Evolutionary conservation across 192 early-diverging fungal species (phyloP), one percentile per base, ranked within the genome.

Genomic region (Oehlia diaphana): DNA sequence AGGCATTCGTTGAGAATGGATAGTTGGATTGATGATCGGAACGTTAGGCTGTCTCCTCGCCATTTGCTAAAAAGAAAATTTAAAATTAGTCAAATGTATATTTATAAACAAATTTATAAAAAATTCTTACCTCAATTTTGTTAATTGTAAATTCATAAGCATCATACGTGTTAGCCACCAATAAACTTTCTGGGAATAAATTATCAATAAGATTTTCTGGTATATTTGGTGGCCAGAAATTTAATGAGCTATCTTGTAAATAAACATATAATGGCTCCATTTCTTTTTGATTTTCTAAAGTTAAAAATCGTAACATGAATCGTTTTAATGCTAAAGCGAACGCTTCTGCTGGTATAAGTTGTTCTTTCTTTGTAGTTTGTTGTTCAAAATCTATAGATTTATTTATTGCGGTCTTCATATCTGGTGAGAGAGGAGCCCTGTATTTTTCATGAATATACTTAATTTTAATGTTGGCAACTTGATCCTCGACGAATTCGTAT

Each of bases 281-380:
- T 42, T 53, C 72, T 14, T 76, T 44, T 63, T 64, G 26, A 37
- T 10, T 39, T 74, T 66, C 73, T 9, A 23, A 49, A 14, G 74
- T 65, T 35, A 80, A 16, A 26, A 44, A 76, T 50, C 79, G 37
- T 61, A 75, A 49, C 58, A 76, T 76, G 63, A 80, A 80, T 66
- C 79, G 14, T 37, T 80, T 80, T 33, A 80, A 63, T 9, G 79
- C 72, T 1, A 28, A 28, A 53, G 62, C 72, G 23, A 80, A 80
- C n/a, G 35, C 73, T 67, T 49, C 50, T 2, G 79, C 79, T 12
- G 79, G 79, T 21, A 80, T 75, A 47, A 47, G 44, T 47, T 19
- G 4, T 19, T 47, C 44, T 0, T 47, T 47, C 44, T 1, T 47
- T 47, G 10, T 47, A 47, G 0, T 47, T 47, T 9, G 42, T 44